Evolutionary conservation across 768 basidiomycete genomes (phyloP).

Genomic region (Pleurotus tuber-regium): DNA sequence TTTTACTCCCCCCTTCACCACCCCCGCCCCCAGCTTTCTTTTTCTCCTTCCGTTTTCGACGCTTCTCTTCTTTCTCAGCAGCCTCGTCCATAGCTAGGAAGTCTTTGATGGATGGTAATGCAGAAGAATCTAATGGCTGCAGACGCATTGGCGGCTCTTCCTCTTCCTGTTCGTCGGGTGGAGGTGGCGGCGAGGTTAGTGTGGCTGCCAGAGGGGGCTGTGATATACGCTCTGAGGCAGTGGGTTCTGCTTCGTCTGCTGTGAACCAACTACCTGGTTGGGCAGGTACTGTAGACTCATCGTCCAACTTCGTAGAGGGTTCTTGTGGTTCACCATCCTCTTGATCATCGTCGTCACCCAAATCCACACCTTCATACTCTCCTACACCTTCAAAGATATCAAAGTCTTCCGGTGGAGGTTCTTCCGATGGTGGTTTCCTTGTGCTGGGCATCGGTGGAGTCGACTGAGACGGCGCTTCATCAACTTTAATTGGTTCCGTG

Average conservation of each 20-base stretch:
- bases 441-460: not conserved
- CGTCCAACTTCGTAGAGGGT: conserved; percentile 11
- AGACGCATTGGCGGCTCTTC: conserved; percentile 54
- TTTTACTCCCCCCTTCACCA: conserved; percentile 36
- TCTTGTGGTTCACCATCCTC: conserved; percentile 22
- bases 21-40: conserved; percentile 46
- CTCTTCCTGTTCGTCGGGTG: conserved; percentile 25
- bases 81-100: conserved; percentile 77
- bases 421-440: conserved; percentile 26
- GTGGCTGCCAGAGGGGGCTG: conserved; percentile 8
- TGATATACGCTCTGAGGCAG: conserved; percentile 10
- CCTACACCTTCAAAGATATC: conserved; percentile 89
- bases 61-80: conserved; percentile 61
- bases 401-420: conserved; percentile 55
- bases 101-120: conserved; percentile 79
- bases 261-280: conserved; percentile 39
- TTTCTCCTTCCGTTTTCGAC: conserved; percentile 75
- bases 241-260: conserved; percentile 33
- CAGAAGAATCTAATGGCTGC: conserved; percentile 74
- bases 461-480: conserved; percentile 8
- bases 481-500: conserved; percentile 20
- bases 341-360: conserved; percentile 53
- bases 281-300: conserved; percentile 12
- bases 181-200: not conserved
- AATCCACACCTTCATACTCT: conserved; percentile 72